Percentiles rank a stretch among this genome's conserved stretches.
These are phyloP conservation scores for Fragilariopsis cylindrus DNA, from an alignment of 108 stramenopile genomes.

Conservation along the genomic window DNA sequence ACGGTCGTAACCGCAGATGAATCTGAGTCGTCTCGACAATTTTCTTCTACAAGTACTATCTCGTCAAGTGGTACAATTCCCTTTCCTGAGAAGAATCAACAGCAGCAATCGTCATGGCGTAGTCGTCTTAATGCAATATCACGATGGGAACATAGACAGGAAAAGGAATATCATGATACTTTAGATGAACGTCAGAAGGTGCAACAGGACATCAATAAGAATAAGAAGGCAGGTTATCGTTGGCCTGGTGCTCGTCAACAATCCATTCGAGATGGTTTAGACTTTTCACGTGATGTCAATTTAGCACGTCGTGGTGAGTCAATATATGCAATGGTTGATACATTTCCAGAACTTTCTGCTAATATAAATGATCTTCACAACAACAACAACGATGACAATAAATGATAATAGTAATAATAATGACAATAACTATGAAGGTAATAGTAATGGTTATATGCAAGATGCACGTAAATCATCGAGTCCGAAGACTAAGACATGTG, in stretches of 20 bases:
- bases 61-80: not conserved
- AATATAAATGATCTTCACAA: not conserved
- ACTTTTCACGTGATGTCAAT: not conserved
- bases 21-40: not conserved
- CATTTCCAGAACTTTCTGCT: not conserved
- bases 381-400: not conserved
- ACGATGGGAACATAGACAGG: not conserved
- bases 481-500: slow-evolving; percentile 4
- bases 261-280: not conserved
- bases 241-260: not conserved
- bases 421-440: not conserved
- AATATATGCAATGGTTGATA: slow-evolving; percentile 4
- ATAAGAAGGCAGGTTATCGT: not conserved
- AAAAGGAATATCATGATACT: slow-evolving; percentile 8
- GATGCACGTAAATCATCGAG: not conserved
- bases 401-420: not conserved
- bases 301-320: not conserved
- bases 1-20: not conserved
- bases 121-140: not conserved
- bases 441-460: not conserved
- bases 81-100: not conserved
- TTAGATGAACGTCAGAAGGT: slow-evolving; percentile 3
- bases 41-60: not conserved
- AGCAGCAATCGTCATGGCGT: not conserved
- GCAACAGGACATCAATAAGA: not conserved